Evolutionary conservation across 805 yeast genomes (phyloP), one percentile per base, ranked within the genome.

Genomic region (Monosporozyma aerobia): DNA sequence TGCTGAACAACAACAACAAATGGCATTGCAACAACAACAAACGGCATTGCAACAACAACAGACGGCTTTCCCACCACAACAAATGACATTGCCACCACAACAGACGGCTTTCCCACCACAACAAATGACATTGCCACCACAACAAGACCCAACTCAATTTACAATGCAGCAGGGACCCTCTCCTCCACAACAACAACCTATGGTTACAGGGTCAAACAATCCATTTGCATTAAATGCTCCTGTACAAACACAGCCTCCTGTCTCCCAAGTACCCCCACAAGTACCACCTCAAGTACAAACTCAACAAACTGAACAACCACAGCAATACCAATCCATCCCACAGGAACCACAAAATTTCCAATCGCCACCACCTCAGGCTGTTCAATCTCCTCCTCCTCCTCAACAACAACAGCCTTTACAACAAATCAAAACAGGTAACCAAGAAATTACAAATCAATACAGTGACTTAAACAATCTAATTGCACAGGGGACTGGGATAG

Each of bases 401-500:
- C 54, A 33, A 40, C 49, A 43, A 13, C 59, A 54, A 55, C 57
- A 52, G 54, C 77, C 77, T 50, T 54, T 80, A 47, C 68, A 65
- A 29, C 78, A 71, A 58, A 73, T 75, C 3, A 69, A 75, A 50
- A 78, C 84, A 1, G 84, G 84, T 14, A 74, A 78, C 29, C 79
- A 78, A 61, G 73, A 70, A 53, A 76, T 81, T 62, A 77, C 80
- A 55, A 80, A 79, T 46, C 74, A 78, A 63, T 70, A 79, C 76
- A 74, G 89, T 56, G 90, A 87, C 55, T 77, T 92, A 63, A 90
- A 90, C 71, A 77, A 79, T 51, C 74, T 90, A 51, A 73, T 92
- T 57, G 88, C 94, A 11, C 79, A 81, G 45, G 97, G 96, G 30
- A 87, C 96, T 0, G 97, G 96, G 33, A 75, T 89, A 53, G 99